Evolutionary conservation across 768 basidiomycete genomes (phyloP).

Genomic region (Baorangia bicolor): DNA sequence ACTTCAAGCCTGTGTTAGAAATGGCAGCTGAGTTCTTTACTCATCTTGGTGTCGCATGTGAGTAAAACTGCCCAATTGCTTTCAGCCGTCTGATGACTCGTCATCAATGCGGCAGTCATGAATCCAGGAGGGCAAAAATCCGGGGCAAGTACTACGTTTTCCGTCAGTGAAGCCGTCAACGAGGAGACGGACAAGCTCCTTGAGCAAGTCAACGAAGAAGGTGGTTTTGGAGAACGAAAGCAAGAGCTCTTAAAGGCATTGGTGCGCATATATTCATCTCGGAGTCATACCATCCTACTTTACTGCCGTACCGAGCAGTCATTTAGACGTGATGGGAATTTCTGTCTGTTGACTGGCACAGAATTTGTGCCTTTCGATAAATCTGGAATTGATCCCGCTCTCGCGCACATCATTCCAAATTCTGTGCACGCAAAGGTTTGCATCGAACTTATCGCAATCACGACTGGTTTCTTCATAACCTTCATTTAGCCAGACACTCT

Average conservation of each 20-base stretch:
- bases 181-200: not conserved
- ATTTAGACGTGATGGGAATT: slow-evolving; percentile 1
- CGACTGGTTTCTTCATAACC: not conserved
- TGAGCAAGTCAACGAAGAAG: not conserved
- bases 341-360: not conserved
- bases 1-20: too few species aligned
- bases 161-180: not conserved
- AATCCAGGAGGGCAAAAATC: not conserved
- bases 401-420: not conserved
- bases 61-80: too few species aligned
- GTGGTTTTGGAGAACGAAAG: not conserved
- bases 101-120: too few species aligned
- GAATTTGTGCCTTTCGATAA: not conserved
- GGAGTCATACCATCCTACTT: not conserved
- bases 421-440: too few species aligned
- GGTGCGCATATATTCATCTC: slow-evolving; percentile 2
- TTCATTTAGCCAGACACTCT: not conserved
- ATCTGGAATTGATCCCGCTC: not conserved
- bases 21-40: too few species aligned
- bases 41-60: too few species aligned
- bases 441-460: too few species aligned
- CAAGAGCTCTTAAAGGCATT: slow-evolving; percentile 1
- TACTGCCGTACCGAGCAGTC: not conserved
- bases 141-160: not conserved
- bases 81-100: too few species aligned